These are phyloP conservation scores for Rhizopus arrhizus DNA, from an alignment of 371 early-diverging fungal genomes.

Conservation along the genomic window DNA sequence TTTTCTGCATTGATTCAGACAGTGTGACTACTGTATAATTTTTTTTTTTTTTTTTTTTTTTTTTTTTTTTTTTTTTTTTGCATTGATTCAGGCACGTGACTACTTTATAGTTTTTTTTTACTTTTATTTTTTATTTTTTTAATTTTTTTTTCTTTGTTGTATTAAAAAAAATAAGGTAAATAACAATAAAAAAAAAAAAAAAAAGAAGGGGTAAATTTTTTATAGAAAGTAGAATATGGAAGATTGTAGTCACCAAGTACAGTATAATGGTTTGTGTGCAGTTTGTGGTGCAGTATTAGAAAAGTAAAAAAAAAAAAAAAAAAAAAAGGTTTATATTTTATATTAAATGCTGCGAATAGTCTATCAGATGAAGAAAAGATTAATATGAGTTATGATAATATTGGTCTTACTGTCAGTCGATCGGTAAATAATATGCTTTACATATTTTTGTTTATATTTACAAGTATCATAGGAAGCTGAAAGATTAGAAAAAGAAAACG, in stretches of 20 bases:
- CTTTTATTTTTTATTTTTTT: not conserved
- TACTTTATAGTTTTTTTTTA: not conserved
- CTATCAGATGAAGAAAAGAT: constrained; percentile 27
- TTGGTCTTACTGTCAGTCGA: constrained; percentile 72
- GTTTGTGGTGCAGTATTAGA: constrained; percentile 74
- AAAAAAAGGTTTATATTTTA: not conserved
- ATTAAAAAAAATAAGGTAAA: not conserved
- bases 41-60: constrained; percentile 1
- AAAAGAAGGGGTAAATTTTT: not conserved
- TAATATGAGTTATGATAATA: constrained; percentile 78
- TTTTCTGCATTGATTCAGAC: not conserved
- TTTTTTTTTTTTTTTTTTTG: not conserved
- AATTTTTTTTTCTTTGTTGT: not conserved
- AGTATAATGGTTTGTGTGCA: constrained; percentile 82
- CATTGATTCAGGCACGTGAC: not conserved
- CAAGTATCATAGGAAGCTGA: constrained; percentile 71
- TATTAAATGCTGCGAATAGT: constrained; percentile 1
- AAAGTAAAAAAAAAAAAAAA: constrained; percentile 26
- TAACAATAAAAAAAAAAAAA: not conserved
- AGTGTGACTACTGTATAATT: constrained; percentile 2
- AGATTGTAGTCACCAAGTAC: constrained; percentile 77
- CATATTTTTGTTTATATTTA: not conserved
- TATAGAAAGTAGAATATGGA: constrained; percentile 18
- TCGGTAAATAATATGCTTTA: constrained; percentile 31
- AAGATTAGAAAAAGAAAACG: constrained; percentile 73